Evolutionary conservation across 371 early-diverging fungal genomes (phyloP), one percentile per base, ranked within the genome.

Genomic region (Capillidium heterosporum): DNA sequence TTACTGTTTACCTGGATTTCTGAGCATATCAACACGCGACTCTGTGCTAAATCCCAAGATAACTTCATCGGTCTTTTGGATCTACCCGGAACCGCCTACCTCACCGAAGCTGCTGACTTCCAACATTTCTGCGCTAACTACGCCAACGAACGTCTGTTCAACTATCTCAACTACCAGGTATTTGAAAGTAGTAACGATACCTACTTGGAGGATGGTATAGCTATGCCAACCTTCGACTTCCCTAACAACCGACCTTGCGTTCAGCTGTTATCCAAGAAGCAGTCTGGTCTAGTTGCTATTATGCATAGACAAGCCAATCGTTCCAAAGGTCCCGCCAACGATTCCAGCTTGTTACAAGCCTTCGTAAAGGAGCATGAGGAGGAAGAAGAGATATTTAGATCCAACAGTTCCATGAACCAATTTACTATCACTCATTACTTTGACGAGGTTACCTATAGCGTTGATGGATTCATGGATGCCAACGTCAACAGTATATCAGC

Each of bases 1-100:
- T 74, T 91, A 13, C 63, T 93, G 32, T 84, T 90, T 61, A 73
- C 80, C 17, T 94, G 91, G 87, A 62, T 96, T 23, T 78, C 91
- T 19, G 95, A 93, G 62, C 82, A 81, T 51, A 73, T 91, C 65
- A 94, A 94, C 66, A 66, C 69, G 23, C 79, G 84, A 40, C 71
- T 90, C 26, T 77, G 78, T 60, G 74, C 76, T 41, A 70, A 71
- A 31, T 69, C 72, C 24, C 74, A 74, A 56, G 75, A 77, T 56
- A 80, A 75, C 53, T 79, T 84, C 60, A 82, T 90, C 27, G 78
- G 80, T 31, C 65, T 89, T 28, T 58, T 86, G 26, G 89, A 88
- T 52, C 67, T 82, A 17, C 76, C 81, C 48, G 89, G 91, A 24
- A 77, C 87, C 5, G 65, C 92, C 32, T 76, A 78, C 55, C 85